Base-by-base conservation (phyloP, 768 basidiomycete genomes). In the Kwoniella newhampshirensis region DNA sequence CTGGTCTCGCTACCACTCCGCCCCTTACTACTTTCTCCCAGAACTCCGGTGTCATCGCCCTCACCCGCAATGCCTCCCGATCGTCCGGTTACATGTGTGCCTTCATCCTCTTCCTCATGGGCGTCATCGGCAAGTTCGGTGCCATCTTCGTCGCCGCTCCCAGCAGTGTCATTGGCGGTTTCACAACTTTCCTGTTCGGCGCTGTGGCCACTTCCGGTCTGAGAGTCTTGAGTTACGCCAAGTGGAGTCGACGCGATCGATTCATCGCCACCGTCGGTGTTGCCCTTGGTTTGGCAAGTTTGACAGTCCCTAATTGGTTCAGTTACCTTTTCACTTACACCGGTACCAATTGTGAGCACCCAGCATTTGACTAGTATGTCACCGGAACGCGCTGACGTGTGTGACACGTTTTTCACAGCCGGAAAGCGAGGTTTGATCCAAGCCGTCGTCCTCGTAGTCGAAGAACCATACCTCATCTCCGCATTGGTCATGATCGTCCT, bases 11-110 rank as follows among this genome's bases (percentile, higher is more conserved):
- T n/a, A 64, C 62, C 12, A 59, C 60, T 28, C 62, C 62, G 11
- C 62, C 62, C 20, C 62, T 64, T 27, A 64, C 62, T 18, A 64
- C 62, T 21, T 64, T 64, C 59, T 64, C 62, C 50, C 62, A 64
- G 39, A 64, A 64, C 53, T 60, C 62, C 13, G 62, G 62, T 37
- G 62, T 64, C 35, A 64, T 64, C 50, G 62, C 62, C 26, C 40
- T 64, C 13, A 64, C 62, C 11, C 52, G 62, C 35, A 64, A 64
- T 44, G 62, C 62, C 18, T 60, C 58, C 15, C 39, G 54, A 23
- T 35, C 32, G 6, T 60, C 58, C 2, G 62, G 62, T 8, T 64
- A 60, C 50, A 59, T 59, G 58, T 64, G 62, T 27, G 62, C 62
- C 17, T 44, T 46, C 39, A 51, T 64, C 54, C 43, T 64, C 23